A percentile compares a stretch with the other conserved stretches of the same genome.
These are phyloP conservation scores for Podospora anserina DNA, from an alignment of 495 filamentous ascomycete genomes.

Conservation along the genomic window DNA sequence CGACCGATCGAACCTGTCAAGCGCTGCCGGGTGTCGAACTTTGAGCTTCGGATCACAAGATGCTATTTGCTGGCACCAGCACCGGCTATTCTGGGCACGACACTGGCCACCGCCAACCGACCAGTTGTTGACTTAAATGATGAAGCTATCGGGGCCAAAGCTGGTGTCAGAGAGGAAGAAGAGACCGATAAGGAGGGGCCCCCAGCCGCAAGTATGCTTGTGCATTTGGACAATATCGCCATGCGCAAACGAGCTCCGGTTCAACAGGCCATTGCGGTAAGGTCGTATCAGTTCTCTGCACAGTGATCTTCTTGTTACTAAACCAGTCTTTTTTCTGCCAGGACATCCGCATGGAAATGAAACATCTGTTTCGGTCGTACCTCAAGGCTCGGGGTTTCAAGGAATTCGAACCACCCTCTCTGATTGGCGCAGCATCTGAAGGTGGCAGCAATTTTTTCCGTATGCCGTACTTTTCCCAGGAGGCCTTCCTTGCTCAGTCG, in stretches of 20 bases:
- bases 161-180: too few species aligned
- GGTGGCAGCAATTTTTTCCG: slow-evolving; percentile 93
- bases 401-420: slow-evolving; percentile 84
- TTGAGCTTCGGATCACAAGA: slow-evolving; percentile 84
- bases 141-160: slow-evolving; percentile 43
- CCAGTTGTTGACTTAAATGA: slow-evolving; percentile 63
- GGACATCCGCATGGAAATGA: slow-evolving; percentile 74
- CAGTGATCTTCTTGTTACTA: too few species aligned
- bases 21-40: slow-evolving; percentile 67
- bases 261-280: slow-evolving; percentile 70
- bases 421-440: slow-evolving; percentile 88
- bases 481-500: slow-evolving; percentile 62
- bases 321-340: neutral
- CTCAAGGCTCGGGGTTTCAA: slow-evolving; percentile 75
- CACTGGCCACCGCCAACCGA: slow-evolving; percentile 64
- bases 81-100: slow-evolving; percentile 65
- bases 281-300: neutral
- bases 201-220: slow-evolving; percentile 68
- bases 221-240: slow-evolving; percentile 82
- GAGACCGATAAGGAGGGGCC: slow-evolving; percentile 32
- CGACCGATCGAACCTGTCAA: slow-evolving; percentile 80
- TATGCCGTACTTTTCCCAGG: slow-evolving; percentile 82
- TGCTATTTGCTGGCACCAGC: slow-evolving; percentile 63
- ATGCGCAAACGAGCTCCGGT: slow-evolving; percentile 86
- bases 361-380: slow-evolving; percentile 75